Evolutionary conservation across 306 rosid species (phyloP).

Genomic region (Quercus alba): DNA sequence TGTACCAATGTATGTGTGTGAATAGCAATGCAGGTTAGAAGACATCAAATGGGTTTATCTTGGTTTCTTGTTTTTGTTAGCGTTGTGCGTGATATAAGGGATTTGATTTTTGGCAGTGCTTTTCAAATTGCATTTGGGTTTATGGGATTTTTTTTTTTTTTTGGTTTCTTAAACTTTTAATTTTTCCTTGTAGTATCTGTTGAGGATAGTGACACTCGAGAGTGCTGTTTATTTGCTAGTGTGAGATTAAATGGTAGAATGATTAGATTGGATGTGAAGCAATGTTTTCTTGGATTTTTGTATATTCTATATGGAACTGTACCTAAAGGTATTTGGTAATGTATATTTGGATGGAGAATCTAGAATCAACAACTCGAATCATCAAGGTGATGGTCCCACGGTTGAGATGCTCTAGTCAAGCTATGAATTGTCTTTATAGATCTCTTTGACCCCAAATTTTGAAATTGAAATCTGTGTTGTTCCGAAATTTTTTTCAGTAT

Average conservation of each 20-base stretch:
- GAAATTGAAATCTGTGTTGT: neutral
- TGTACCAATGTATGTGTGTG: neutral
- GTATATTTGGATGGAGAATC: neutral
- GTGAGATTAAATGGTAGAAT: neutral
- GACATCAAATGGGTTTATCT: neutral
- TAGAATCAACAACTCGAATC: neutral
- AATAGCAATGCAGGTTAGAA: neutral
- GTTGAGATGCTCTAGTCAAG: constrained; percentile 1
- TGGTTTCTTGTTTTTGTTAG: neutral
- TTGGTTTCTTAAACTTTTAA: neutral
- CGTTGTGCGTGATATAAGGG: neutral
- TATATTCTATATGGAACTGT: neutral
- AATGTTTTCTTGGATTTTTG: neutral
- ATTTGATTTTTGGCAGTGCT: constrained; percentile 8
- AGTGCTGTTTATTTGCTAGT: neutral
- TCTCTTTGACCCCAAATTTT: neutral
- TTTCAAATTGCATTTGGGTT: neutral
- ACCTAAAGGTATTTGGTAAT: neutral
- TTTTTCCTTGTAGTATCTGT: neutral
- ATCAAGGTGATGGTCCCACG: neutral
- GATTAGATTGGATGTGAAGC: constrained; percentile 14
- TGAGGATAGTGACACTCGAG: neutral
- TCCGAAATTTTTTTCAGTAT: neutral
- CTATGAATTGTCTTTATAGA: neutral
- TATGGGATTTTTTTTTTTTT: neutral